Percentiles rank a stretch among this genome's conserved stretches.
Conservation (phyloP, 2,329 filamentous ascomycete species). For the Apiospora saccharicola region DNA sequence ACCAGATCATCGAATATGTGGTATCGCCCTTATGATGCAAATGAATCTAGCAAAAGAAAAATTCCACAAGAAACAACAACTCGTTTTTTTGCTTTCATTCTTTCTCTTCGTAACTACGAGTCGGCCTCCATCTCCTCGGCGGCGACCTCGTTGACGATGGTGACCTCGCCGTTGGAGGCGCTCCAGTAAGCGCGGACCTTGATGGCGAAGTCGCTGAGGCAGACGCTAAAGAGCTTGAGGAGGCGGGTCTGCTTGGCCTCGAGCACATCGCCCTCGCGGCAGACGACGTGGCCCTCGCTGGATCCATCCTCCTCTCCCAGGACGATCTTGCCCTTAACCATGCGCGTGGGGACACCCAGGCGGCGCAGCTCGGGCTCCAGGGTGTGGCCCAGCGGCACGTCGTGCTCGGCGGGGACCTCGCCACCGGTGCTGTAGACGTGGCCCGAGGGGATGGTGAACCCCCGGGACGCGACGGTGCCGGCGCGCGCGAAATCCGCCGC, state of each 20-base stretch:
- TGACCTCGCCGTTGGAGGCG: constrained; percentile 65
- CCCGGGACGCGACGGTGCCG: constrained; percentile 76
- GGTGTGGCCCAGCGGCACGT: constrained; percentile 86
- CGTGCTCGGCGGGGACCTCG: constrained; percentile 79
- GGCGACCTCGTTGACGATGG: constrained; percentile 55
- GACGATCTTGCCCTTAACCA: constrained; percentile 88
- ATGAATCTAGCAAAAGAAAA: constrained; percentile 22
- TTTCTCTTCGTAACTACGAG: neutral
- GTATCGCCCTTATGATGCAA: constrained; percentile 26
- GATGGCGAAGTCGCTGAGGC: constrained; percentile 89
- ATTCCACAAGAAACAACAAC: neutral
- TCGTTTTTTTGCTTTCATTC: neutral
- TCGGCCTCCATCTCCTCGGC: constrained; percentile 23
- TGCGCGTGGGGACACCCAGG: constrained; percentile 86
- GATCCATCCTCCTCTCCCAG: constrained; percentile 64
- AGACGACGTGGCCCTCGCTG: constrained; percentile 74
- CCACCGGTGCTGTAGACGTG: constrained; percentile 82
- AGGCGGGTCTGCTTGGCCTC: constrained; percentile 93
- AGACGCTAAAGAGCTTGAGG: constrained; percentile 91
- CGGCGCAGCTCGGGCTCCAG: constrained; percentile 90
- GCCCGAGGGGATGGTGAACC: constrained; percentile 84
- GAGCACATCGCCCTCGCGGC: constrained; percentile 82
- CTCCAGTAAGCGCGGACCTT: constrained; percentile 78
- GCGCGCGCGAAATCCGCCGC: constrained; percentile 92
- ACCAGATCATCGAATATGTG: constrained; percentile 25